A percentile compares a stretch with the other conserved stretches of the same genome.
Evolutionary conservation across 176 grass and related monocot genomes (phyloP).

Genomic region (Raddia guianensis): DNA sequence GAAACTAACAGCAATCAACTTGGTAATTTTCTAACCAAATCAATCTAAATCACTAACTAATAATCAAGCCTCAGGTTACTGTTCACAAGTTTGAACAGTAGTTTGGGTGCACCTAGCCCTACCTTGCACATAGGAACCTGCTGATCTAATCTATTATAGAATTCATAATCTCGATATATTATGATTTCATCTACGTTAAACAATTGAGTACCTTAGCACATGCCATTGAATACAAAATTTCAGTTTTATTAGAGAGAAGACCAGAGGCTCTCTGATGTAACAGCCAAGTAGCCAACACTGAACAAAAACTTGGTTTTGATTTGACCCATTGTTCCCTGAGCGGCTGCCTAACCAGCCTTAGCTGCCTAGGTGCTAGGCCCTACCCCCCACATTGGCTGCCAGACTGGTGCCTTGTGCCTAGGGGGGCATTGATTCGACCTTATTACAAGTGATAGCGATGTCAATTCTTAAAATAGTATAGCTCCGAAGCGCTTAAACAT

Average conservation of each 20-base stretch:
- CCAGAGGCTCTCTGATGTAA: neutral
- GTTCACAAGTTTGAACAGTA: too few species aligned
- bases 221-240: constrained; percentile 9
- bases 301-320: constrained; percentile 10
- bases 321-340: neutral
- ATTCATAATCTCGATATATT: constrained; percentile 21
- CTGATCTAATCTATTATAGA: constrained; percentile 9
- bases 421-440: neutral
- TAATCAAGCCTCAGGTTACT: too few species aligned
- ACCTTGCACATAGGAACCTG: too few species aligned
- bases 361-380: too few species aligned
- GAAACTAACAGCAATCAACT: too few species aligned
- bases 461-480: neutral
- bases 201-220: neutral
- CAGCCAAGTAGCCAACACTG: neutral
- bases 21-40: too few species aligned
- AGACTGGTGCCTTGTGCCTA: too few species aligned
- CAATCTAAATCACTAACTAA: too few species aligned
- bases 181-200: constrained; percentile 25
- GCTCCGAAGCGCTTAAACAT: neutral
- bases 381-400: too few species aligned
- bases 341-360: too few species aligned
- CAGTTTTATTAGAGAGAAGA: constrained; percentile 16
- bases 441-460: neutral
- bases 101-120: too few species aligned